phyloP scores from a whole-genome alignment of 2,329 filamentous ascomycete genomes.

The Fusarium sp. region DNA sequence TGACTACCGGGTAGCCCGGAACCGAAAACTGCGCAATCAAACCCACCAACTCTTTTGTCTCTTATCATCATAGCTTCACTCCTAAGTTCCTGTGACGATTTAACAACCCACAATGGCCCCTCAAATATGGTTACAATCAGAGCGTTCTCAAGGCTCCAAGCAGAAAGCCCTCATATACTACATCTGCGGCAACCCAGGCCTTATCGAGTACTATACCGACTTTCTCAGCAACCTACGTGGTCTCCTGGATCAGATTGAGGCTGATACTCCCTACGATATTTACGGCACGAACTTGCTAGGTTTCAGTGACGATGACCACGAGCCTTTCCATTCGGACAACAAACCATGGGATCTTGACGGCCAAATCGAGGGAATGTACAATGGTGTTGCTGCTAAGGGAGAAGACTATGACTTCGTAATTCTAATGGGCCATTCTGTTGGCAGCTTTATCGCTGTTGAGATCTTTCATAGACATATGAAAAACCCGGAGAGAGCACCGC shows the following conservation, averaged over 20 bases:
- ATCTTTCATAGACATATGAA: conserved; percentile 70
- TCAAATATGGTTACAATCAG: conserved; percentile 51
- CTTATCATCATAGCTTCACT: background rate
- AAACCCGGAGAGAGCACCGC: conserved; percentile 51
- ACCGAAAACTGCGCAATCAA: background rate
- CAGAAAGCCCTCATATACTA: conserved; percentile 73
- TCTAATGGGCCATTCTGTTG: conserved; percentile 81
- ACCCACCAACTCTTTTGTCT: background rate
- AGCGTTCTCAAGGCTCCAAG: conserved; percentile 32
- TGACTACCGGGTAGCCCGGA: conserved; percentile 22
- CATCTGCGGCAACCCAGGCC: conserved; percentile 81
- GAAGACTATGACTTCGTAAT: conserved; percentile 69
- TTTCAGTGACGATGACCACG: conserved; percentile 67
- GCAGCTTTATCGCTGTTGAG: conserved; percentile 78
- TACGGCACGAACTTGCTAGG: conserved; percentile 71
- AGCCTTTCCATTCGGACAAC: conserved; percentile 58
- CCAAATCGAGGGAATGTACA: conserved; percentile 63
- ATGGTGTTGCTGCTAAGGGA: conserved; percentile 54
- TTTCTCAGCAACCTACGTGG: conserved; percentile 72
- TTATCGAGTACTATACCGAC: conserved; percentile 78
- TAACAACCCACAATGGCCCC: conserved; percentile 37
- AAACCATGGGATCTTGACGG: conserved; percentile 66
- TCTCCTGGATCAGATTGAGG: conserved; percentile 62
- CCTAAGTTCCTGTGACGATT: background rate
- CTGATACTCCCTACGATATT: conserved; percentile 63